phyloP scores from a whole-genome alignment of 2,329 filamentous ascomycete genomes.

The Thielaviopsis punctulata region DNA sequence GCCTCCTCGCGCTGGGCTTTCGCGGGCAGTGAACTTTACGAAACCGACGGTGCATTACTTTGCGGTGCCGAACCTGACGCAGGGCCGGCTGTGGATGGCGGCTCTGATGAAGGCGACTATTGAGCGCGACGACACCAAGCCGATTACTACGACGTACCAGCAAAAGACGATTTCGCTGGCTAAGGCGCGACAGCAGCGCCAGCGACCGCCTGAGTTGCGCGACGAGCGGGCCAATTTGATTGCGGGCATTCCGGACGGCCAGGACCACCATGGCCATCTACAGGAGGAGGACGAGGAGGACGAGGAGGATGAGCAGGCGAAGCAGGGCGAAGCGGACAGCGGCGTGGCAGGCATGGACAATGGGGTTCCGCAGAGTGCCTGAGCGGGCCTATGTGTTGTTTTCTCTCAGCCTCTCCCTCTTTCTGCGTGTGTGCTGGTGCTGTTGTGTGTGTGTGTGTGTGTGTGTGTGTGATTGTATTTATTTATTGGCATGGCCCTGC shows the following conservation, averaged over 20 bases:
- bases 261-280: constrained; percentile 17
- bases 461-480: neutral
- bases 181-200: constrained; percentile 74
- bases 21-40: constrained; percentile 88
- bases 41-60: constrained; percentile 97
- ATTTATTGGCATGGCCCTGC: neutral
- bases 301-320: too few relatives aligned
- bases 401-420: too few relatives aligned
- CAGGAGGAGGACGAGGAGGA: too few relatives aligned
- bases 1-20: constrained; percentile 71
- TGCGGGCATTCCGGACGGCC: constrained; percentile 10
- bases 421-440: too few relatives aligned
- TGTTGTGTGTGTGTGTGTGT: neutral
- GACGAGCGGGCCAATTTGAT: constrained; percentile 34
- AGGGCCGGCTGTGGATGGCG: constrained; percentile 93
- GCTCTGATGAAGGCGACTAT: constrained; percentile 98
- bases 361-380: constrained; percentile 17
- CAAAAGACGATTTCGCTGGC: constrained; percentile 89
- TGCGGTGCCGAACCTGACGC: constrained; percentile 75
- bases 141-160: constrained; percentile 82
- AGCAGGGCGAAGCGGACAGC: constrained; percentile 22
- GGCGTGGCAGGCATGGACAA: constrained; percentile 23
- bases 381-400: constrained; percentile 3
- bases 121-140: constrained; percentile 65
- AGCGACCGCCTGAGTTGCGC: constrained; percentile 80